Base-by-base conservation (phyloP, 2,329 filamentous ascomycete genomes). In the Esteya vermicola region DNA sequence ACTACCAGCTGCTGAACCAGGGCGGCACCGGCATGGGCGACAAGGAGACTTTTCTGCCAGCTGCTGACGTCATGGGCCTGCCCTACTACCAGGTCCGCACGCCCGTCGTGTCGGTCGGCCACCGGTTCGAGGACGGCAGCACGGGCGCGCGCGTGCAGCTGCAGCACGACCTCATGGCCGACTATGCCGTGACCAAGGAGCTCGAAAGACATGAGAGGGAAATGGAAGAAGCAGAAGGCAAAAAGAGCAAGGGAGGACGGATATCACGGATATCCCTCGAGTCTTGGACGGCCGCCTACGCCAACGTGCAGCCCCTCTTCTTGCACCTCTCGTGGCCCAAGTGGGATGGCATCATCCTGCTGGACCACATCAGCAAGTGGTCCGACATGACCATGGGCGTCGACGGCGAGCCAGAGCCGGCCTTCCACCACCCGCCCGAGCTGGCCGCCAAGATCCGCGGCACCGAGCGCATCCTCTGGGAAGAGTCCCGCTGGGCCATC, bases 1-100 rank as follows among this genome's bases (percentile, higher is more conserved):
- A 66, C 53, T 73, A 70, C 48, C 59, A 59, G 0, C 51, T 72
- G 3, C 54, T 65, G n/a, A 62, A 56, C 33, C 65, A 68, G 51
- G 58, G 58, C 36, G 55, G 55, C 3, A 54, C 54, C 9, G 63
- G 62, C 23, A 55, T 64, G 43, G 64, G 65, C 20, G 65, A 68
- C 51, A 67, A 67, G 49, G 65, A 70, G 44, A 69, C 64, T 0
- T 67, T 67, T 37, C 45, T 62, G 14, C 59, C 58, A 31, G 64
- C 63, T 0, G 64, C 64, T 5, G 47, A 58, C 18, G 60, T 56
- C 7, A 51, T 67, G 9, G 52, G 53, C 4, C 47, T 54, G 16
- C 55, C 60, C 0, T 60, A 54, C 41, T 65, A 64, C 49, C 51
- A 59, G 46, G 56, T 64, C 41, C 52, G 54, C 39, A 54, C 53